Evolutionary conservation across 495 filamentous ascomycete species (phyloP), one percentile per base, ranked within the genome.

Genomic region (Letharia lupina): DNA sequence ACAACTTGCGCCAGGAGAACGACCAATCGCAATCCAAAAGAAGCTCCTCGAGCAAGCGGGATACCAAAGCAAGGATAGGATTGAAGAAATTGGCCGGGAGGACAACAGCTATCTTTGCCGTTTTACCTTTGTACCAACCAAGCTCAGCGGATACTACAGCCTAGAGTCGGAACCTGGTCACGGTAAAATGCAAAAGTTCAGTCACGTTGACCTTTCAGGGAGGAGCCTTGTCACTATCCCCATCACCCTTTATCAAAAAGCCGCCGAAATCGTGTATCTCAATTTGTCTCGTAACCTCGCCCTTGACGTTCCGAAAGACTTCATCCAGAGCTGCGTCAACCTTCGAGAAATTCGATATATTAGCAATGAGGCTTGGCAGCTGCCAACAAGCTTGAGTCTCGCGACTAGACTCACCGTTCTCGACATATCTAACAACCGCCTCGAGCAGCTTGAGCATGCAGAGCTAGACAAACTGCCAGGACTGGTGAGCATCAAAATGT

Each of bases 81-180:
- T 98, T 52, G 93, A 97, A 71, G 94, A 97, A 65, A 86, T 99
- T 62, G 94, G 94, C n/a, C 86, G 94, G 56, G 94, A 99, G 74
- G 94, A 99, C 75, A 95, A 97, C 75, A 93, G 92, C 71, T 98
- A 98, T 70, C 81, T 99, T 10, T 93, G 93, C 71, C 91, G 94
- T 11, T 98, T 98, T 77, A 89, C 91, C 35, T 99, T 98, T 74
- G 79, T 96, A 60, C 91, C 93, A 13, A 89, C 88, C 15, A 89
- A 91, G 66, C 86, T 96, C 70, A 91, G 86, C 74, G 90, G 90
- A n/a, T 92, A 89, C 74, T 79, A 80, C 60, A 89, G 79, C 76
- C 76, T 87, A 18, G 85, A 88, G 65, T 82, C 88, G 65, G 93
- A 98, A 60, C 85, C 91, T 15, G 91, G 88, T 8, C 87, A 95